Percentiles rank a stretch among this genome's conserved stretches.
These are phyloP conservation scores for Ambrosiella cleistominuta DNA, from an alignment of 2,329 filamentous ascomycete genomes.

Conservation along the genomic window DNA sequence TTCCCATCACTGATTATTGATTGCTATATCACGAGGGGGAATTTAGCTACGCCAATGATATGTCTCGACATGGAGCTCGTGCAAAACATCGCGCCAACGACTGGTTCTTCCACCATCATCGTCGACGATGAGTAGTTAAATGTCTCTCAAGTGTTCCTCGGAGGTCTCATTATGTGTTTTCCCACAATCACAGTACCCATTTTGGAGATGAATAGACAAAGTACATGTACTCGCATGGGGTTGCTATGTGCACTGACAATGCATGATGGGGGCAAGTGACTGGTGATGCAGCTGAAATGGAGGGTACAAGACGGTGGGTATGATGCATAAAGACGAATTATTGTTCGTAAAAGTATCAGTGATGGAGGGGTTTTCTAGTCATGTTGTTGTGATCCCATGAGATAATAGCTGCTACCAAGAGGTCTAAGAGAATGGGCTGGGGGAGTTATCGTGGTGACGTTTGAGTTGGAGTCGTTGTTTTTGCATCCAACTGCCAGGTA, in stretches of 20 bases:
- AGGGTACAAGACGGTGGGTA: background rate
- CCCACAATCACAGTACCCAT: background rate
- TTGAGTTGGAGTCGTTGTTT: no score
- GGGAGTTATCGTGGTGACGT: no score
- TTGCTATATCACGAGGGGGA: background rate
- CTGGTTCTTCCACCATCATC: background rate
- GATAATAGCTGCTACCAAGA: background rate
- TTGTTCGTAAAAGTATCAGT: background rate
- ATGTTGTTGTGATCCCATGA: background rate
- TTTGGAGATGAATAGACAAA: background rate
- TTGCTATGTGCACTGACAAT: background rate
- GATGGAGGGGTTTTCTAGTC: background rate
- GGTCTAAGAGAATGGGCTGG: no score
- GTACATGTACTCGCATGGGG: background rate
- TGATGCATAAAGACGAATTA: background rate
- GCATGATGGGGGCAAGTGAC: background rate
- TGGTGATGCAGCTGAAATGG: background rate
- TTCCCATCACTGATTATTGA: background rate
- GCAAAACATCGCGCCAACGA: background rate
- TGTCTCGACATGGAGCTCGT: background rate
- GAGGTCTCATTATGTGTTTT: background rate
- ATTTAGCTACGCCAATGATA: conserved; percentile 1
- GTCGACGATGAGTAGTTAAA: background rate
- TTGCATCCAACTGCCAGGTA: no score
- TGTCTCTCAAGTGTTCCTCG: background rate